Evolutionary conservation across 306 rosid genomes (phyloP), one percentile per base, ranked within the genome.

Genomic region (Quercus ilex): DNA sequence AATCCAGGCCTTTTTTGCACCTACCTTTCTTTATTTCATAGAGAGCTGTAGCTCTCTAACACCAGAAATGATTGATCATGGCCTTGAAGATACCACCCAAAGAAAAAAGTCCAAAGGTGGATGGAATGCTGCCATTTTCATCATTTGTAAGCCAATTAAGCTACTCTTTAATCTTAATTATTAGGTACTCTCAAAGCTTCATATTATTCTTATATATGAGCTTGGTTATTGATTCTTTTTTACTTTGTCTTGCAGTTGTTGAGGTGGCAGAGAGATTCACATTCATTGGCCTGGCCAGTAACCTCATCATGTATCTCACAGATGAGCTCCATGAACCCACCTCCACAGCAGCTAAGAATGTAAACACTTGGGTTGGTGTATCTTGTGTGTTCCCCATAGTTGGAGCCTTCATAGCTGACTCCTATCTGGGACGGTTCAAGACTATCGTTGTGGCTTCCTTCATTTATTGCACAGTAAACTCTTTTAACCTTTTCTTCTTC

Each of bases 41-140:
- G 46, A 38, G 46, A 7, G 46, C 46, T 7, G 7, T 8, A 2
- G 33, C 25, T 15, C 21, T 11, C 13, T n/a, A n/a, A 23, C 26
- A 1, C 28, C 63, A 28, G 6, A 15, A 63, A 38, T 63, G 41
- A 63, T 14, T 28, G 41, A 63, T 20, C 7, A 19, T 2, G 28
- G 53, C 28, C 28, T 19, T 43, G 25, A 38, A 38, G 51, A 68
- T 68, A 8, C 23, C 53, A 64, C 5, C 21, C 70, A 30, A 77
- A 6, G 25, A 3, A 46, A 73, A 46, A 46, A 59, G 12, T 21
- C 84, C 4, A 78, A 56, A 13, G 92, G 92, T 25, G 90, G 92
- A 15, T 89, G 92, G 92, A 68, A 35, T 31, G 92, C 92, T 1
- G 92, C 92, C 82, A 82, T 89, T 81, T 89, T 89, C 78, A 33